Base-by-base conservation (phyloP, 495 filamentous ascomycete genomes). In the Hypoxylon crocopeplum region DNA sequence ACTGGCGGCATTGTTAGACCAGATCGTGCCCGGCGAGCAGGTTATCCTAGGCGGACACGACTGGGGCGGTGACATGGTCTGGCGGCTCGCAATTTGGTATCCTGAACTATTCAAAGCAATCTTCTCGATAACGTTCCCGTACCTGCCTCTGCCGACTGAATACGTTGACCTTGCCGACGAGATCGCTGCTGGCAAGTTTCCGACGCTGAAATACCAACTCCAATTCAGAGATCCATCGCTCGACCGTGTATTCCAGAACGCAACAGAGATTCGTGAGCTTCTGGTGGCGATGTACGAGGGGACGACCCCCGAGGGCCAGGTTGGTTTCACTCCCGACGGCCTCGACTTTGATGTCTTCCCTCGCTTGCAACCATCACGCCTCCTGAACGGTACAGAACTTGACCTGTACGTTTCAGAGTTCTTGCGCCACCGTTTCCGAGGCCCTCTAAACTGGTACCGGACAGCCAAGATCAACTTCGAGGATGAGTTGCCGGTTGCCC, bases 31-130 rank as follows among this genome's bases (percentile, higher is more conserved):
- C 24, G 40, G 29, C 27, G 48, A 60, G 48, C 48, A 52, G 32
- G 56, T 72, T 6, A 62, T 93, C 24, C 76, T 94, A 8, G 87
- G 88, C 10, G 91, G 89, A 2, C 91, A 95, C 69, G 91, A 95
- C 69, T 95, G 91, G 92, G 90, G 85, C 67, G 78, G 74, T 38
- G 69, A 69, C 7, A 38, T 81, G 5, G 77, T 76, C 6, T 82
- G 76, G 76, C 82, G 89, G 33, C 72, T 87, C 27, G 84, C 88
- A n/a, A 81, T 89, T 30, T 88, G 83, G 77, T 76, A 90, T 39
- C 91, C 91, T 0, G 71, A 84, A 13, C 74, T 92, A 12, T 76
- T 95, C 42, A 76, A 77, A 3, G 84, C 86, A 11, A 44, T 58
- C 13, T 58, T 58, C 45, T 58, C 54, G 20, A 17, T 50, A 1